Conservation (phyloP, 495 filamentous ascomycete species). For the Darksidea phi region DNA sequence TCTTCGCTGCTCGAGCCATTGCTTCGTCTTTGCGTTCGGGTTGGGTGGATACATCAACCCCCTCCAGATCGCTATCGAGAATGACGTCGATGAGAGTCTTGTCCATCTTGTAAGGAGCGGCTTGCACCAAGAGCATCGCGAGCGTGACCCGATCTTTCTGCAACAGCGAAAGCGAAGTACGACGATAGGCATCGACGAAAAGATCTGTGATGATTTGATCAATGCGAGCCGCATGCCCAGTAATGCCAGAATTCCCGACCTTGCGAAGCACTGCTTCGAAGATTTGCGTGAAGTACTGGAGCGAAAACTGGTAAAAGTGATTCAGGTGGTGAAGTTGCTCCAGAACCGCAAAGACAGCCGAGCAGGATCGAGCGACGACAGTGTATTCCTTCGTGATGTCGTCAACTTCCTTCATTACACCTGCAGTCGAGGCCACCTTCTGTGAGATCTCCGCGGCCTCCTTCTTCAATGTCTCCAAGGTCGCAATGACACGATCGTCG, state of each 20-base stretch:
- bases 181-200: constrained; percentile 86
- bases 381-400: constrained; percentile 90
- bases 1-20: constrained; percentile 63
- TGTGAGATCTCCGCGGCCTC: constrained; percentile 92
- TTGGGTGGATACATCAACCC: constrained; percentile 73
- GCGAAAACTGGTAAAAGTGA: constrained; percentile 98
- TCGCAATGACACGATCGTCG: constrained; percentile 96
- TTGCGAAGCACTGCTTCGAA: constrained; percentile 87
- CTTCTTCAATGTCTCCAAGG: constrained; percentile 94
- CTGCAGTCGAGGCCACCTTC: constrained; percentile 95
- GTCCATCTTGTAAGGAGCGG: constrained; percentile 91
- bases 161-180: constrained; percentile 86
- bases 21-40: constrained; percentile 64
- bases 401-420: constrained; percentile 97
- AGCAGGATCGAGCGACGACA: constrained; percentile 89
- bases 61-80: constrained; percentile 73
- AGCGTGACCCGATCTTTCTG: constrained; percentile 93
- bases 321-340: constrained; percentile 98
- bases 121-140: constrained; percentile 94
- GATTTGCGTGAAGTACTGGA: constrained; percentile 97
- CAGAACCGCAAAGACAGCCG: constrained; percentile 91
- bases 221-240: constrained; percentile 71
- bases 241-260: constrained; percentile 73
- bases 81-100: constrained; percentile 81
- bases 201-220: constrained; percentile 86